Evolutionary conservation across 2,329 filamentous ascomycete genomes (phyloP), one percentile per base, ranked within the genome.

Genomic region (Alternaria sp.): DNA sequence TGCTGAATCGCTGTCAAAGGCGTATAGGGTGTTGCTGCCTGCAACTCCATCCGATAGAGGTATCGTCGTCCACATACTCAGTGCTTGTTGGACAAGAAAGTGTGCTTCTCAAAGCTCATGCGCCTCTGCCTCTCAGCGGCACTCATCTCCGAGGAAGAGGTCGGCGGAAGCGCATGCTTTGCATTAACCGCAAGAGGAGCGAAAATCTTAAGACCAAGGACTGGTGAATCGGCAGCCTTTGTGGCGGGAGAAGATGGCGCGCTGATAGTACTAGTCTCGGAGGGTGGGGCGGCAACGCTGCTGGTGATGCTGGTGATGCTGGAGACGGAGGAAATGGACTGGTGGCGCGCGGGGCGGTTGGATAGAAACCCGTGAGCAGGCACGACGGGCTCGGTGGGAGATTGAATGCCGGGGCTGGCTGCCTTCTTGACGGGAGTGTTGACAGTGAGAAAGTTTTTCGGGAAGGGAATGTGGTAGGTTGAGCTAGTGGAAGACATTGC

Each of bases 391-490:
- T 71, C 63, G 62, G 72, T 52, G 66, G 69, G 59, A 61, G 59
- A 45, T 58, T 51, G 53, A 47, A 60, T 26, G 36, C 26, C 32
- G 43, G 47, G 21, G 44, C 47, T 43, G 32, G 44, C 30, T 13
- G 67, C 44, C 63, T 73, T 69, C 59, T 76, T 73, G 68, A 67
- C n/a, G 59, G 72, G 73, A 59, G 73, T 72, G 71, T 79, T 79
- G 72, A 79, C 72, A 57, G 76, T 68, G 69, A 79, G 74, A 67
- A 77, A 79, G 71, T 62, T 70, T 53, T 63, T 67, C 26, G 77
- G 77, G 72, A 79, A 78, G 57, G 77, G 75, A 63, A 79, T 79
- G 75, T 79, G 76, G 75, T 71, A 76, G 69, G 68, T 68, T 66
- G 70, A 67, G 56, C 67, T 69, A 58, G 72, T 70, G 69, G 72